These are phyloP conservation scores for Gastrolobium bilobum DNA, from an alignment of 306 rosid species.

Conservation along the genomic window DNA sequence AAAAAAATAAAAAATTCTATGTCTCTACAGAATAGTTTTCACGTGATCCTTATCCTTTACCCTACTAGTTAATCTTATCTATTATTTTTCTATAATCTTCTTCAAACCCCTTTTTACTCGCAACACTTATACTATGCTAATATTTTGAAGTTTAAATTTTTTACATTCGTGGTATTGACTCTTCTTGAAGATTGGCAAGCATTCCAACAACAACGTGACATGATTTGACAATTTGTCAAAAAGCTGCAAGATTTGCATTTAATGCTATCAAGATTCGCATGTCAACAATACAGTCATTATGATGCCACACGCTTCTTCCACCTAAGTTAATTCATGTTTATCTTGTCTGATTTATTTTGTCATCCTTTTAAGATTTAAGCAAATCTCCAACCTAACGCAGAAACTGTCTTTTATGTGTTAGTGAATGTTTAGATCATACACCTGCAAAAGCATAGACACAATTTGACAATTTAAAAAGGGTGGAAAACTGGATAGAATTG, in stretches of 20 bases:
- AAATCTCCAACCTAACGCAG: constrained; percentile 46
- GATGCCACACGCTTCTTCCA: constrained; percentile 50
- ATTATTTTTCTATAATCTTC: too few relatives aligned
- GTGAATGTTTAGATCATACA: constrained; percentile 29
- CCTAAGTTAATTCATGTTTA: constrained; percentile 41
- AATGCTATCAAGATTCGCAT: constrained; percentile 46
- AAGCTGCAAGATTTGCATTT: constrained; percentile 45
- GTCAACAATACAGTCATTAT: constrained; percentile 47
- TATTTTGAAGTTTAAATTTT: too few relatives aligned
- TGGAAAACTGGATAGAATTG: constrained; percentile 18
- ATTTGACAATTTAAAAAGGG: constrained; percentile 34
- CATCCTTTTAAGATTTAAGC: constrained; percentile 10
- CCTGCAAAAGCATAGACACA: constrained; percentile 36
- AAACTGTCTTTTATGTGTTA: constrained; percentile 13
- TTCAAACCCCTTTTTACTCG: too few relatives aligned
- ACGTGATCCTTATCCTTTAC: too few relatives aligned
- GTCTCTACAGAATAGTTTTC: too few relatives aligned
- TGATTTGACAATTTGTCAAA: constrained; percentile 51
- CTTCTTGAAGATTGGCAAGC: constrained; percentile 35
- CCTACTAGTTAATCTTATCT: too few relatives aligned
- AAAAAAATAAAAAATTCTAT: too few relatives aligned
- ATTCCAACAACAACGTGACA: constrained; percentile 45
- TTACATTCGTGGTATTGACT: constrained; percentile 43
- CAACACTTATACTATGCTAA: too few relatives aligned
- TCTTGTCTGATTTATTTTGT: constrained; percentile 44